Evolutionary conservation across 805 yeast genomes (phyloP).

Genomic region (Saccharomycopsis microspora): DNA sequence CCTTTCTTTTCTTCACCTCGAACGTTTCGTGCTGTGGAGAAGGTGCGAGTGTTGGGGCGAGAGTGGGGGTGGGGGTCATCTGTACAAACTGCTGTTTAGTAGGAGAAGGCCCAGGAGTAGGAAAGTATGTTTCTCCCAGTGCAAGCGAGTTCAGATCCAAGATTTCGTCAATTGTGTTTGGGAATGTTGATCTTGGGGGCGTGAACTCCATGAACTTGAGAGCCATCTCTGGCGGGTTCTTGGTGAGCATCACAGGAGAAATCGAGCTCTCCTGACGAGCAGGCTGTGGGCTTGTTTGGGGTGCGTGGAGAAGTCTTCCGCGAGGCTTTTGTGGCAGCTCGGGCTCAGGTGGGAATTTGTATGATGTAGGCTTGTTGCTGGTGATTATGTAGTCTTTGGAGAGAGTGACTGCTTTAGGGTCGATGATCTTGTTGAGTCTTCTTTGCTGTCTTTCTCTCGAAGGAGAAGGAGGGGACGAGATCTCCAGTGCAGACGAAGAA

Average conservation of each 20-base stretch:
- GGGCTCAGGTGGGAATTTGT: constrained; percentile 41
- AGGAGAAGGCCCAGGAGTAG: constrained; percentile 12
- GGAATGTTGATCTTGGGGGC: not conserved
- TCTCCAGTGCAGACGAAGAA: not conserved
- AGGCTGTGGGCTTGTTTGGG: not conserved
- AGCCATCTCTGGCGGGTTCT: no score
- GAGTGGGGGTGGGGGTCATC: not conserved
- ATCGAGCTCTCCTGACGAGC: not conserved
- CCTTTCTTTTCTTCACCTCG: constrained; percentile 17
- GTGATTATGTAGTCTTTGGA: constrained; percentile 37
- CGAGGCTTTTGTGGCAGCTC: not conserved
- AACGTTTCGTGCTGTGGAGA: constrained; percentile 8
- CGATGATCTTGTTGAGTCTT: constrained; percentile 8
- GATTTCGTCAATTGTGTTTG: constrained; percentile 3
- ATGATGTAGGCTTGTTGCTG: constrained; percentile 33
- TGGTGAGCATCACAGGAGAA: no score
- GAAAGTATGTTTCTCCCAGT: not conserved
- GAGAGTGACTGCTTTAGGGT: constrained; percentile 16
- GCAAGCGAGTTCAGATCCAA: not conserved
- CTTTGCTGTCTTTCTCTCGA: not conserved
- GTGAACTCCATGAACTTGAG: not conserved
- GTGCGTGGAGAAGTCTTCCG: not conserved
- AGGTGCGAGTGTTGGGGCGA: constrained; percentile 4
- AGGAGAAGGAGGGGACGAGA: constrained; percentile 1
- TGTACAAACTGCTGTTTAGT: constrained; percentile 7